phyloP scores from a whole-genome alignment of 2,329 filamentous ascomycete species.

The Sporothrix brunneoviolacea region DNA sequence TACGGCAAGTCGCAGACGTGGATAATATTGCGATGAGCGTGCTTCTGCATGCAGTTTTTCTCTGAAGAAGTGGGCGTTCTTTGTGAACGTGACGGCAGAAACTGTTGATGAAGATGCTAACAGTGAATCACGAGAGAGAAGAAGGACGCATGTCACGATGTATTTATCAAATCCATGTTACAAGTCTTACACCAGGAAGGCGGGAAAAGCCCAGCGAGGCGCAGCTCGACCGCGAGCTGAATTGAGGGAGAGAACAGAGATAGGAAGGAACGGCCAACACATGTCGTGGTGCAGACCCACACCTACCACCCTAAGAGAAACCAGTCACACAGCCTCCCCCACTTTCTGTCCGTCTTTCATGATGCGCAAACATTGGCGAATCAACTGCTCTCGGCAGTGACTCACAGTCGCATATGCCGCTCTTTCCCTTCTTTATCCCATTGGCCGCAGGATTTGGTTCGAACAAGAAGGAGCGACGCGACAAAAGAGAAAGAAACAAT shows the following conservation, averaged over 20 bases:
- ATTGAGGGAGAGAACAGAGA: too few species aligned
- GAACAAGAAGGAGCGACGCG: not conserved
- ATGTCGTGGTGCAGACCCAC: too few species aligned
- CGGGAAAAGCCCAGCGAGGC: slow-evolving; percentile 11
- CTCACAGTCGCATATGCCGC: not conserved
- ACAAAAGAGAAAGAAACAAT: too few species aligned
- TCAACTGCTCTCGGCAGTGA: slow-evolving; percentile 4
- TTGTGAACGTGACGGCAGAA: not conserved
- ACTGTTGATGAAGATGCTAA: not conserved
- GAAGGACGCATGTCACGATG: too few species aligned
- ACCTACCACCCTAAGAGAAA: too few species aligned
- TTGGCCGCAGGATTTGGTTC: not conserved
- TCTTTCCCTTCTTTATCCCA: too few species aligned
- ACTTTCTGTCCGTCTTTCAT: slow-evolving; percentile 1
- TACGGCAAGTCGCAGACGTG: too few species aligned
- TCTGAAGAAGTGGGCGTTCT: too few species aligned
- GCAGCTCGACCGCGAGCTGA: slow-evolving; percentile 9
- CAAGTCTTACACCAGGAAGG: not conserved
- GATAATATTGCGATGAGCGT: too few species aligned
- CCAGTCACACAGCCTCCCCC: slow-evolving; percentile 7
- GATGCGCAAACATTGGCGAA: slow-evolving; percentile 1
- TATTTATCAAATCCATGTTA: too few species aligned
- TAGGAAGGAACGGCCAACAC: too few species aligned
- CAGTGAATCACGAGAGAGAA: not conserved
- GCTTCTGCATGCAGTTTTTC: too few species aligned